Conservation (phyloP, 345 rosid species). For the Turritis glabra region DNA sequence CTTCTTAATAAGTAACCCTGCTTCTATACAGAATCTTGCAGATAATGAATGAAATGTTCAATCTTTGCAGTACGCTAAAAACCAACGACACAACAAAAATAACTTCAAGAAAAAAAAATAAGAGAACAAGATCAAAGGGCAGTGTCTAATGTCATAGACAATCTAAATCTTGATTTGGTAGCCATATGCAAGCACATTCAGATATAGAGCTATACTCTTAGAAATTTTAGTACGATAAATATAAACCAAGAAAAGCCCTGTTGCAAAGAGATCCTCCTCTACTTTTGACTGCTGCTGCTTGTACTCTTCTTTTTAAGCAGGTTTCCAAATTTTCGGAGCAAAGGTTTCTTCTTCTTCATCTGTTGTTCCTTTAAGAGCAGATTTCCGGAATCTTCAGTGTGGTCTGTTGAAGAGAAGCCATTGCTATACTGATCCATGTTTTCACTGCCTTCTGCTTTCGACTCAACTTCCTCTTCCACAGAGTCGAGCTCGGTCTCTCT, state of each 20-base stretch:
- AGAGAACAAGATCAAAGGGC: conserved; percentile 29
- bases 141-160: conserved; percentile 20
- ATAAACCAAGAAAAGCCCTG: conserved; percentile 11
- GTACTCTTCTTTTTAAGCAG: conserved; percentile 81
- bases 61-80: neutral
- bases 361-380: conserved; percentile 64
- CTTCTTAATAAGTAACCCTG: neutral
- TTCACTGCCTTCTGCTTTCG: conserved; percentile 61
- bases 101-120: neutral
- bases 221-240: neutral
- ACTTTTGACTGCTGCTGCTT: conserved; percentile 56
- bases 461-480: conserved; percentile 66
- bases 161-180: conserved; percentile 14
- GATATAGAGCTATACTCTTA: neutral
- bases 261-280: conserved; percentile 18
- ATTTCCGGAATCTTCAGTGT: conserved; percentile 48
- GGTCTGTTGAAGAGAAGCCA: conserved; percentile 56
- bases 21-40: conserved; percentile 21
- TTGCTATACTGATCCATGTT: conserved; percentile 58
- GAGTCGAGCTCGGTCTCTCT: conserved; percentile 69
- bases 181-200: conserved; percentile 6
- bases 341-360: conserved; percentile 82
- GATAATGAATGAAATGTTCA: neutral
- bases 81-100: conserved; percentile 3
- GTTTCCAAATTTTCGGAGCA: conserved; percentile 82